Percentiles rank a stretch among this genome's conserved stretches.
Conservation (phyloP, 495 filamentous ascomycete genomes). For the Penicillium lagena region DNA sequence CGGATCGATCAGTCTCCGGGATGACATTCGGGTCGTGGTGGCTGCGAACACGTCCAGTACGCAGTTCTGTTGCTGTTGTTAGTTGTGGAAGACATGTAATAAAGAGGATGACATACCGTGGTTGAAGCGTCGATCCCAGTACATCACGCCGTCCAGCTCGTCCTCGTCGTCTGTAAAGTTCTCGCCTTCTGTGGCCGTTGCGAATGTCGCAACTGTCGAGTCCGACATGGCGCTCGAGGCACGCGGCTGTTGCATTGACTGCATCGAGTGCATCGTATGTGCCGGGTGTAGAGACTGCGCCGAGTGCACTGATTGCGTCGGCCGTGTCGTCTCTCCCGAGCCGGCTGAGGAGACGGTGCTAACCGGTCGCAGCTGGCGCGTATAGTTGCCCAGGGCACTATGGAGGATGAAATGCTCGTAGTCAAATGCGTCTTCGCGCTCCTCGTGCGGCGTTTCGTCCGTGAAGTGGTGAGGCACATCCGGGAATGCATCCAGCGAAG, state of each 20-base stretch:
- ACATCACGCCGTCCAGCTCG: conserved; percentile 31
- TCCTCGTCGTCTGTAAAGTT: conserved; percentile 34
- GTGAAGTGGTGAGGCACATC: conserved; percentile 8
- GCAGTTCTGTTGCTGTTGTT: conserved; percentile 19
- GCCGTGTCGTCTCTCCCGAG: conserved; percentile 69
- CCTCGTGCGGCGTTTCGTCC: conserved; percentile 64
- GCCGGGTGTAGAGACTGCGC: conserved; percentile 52
- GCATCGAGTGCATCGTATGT: conserved; percentile 65
- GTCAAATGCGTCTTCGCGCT: conserved; percentile 94
- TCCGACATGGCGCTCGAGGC: conserved; percentile 60
- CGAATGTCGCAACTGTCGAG: conserved; percentile 76
- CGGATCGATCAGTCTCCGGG: conserved; percentile 10
- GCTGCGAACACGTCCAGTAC: conserved; percentile 12
- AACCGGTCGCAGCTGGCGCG: conserved; percentile 43
- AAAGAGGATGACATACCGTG: conserved; percentile 19
- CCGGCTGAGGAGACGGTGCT: conserved; percentile 55
- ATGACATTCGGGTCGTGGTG: conserved; percentile 6
- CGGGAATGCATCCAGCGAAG: conserved; percentile 12
- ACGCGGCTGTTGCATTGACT: conserved; percentile 22
- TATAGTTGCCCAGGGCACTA: conserved; percentile 72
- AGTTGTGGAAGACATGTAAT: not conserved
- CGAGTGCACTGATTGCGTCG: conserved; percentile 23
- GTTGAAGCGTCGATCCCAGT: conserved; percentile 38
- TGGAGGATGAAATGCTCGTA: conserved; percentile 95
- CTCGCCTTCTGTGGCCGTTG: conserved; percentile 68